Percentiles rank a stretch among this genome's conserved stretches.
Evolutionary conservation across 1,139 yeast species (phyloP).

Genomic region (Diutina sp.): DNA sequence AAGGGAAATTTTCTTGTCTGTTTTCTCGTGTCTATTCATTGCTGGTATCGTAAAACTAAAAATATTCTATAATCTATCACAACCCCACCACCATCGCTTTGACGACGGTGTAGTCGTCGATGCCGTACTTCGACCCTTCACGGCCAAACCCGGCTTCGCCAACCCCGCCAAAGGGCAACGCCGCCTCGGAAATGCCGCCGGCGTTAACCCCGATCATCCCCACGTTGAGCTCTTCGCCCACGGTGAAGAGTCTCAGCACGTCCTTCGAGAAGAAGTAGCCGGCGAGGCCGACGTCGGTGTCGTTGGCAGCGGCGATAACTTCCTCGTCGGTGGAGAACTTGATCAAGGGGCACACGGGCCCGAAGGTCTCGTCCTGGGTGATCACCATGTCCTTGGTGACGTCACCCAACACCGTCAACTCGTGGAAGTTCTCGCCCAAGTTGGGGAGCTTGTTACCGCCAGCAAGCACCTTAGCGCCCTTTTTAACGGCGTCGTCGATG

Average conservation of each 20-base stretch:
- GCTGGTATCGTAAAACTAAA: not conserved
- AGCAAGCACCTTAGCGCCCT: slow-evolving; percentile 39
- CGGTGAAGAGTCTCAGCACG: slow-evolving; percentile 46
- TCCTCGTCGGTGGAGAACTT: slow-evolving; percentile 55
- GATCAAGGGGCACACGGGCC: slow-evolving; percentile 76
- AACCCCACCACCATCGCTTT: slow-evolving; percentile 45
- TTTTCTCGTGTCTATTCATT: not conserved
- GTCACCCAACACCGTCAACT: slow-evolving; percentile 58
- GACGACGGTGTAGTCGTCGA: slow-evolving; percentile 59
- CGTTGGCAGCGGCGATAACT: slow-evolving; percentile 58
- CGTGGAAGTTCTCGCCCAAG: slow-evolving; percentile 66
- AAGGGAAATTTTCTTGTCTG: not conserved
- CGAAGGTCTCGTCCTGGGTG: slow-evolving; percentile 72
- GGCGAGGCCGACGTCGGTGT: slow-evolving; percentile 60
- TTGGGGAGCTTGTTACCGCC: slow-evolving; percentile 57
- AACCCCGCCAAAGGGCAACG: slow-evolving; percentile 73
- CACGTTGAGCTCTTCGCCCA: slow-evolving; percentile 60
- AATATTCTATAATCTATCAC: not conserved
- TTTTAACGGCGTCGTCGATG: slow-evolving; percentile 55
- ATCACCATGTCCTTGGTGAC: slow-evolving; percentile 56
- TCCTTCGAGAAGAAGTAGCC: slow-evolving; percentile 68
- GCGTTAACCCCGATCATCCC: slow-evolving; percentile 80
- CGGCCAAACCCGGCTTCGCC: slow-evolving; percentile 76
- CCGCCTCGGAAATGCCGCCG: slow-evolving; percentile 57
- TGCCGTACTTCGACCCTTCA: slow-evolving; percentile 67